Percentiles rank a stretch among this genome's conserved stretches.
phyloP scores from a whole-genome alignment of 1,284 basidiomycete genomes.

The Pascua sp. region DNA sequence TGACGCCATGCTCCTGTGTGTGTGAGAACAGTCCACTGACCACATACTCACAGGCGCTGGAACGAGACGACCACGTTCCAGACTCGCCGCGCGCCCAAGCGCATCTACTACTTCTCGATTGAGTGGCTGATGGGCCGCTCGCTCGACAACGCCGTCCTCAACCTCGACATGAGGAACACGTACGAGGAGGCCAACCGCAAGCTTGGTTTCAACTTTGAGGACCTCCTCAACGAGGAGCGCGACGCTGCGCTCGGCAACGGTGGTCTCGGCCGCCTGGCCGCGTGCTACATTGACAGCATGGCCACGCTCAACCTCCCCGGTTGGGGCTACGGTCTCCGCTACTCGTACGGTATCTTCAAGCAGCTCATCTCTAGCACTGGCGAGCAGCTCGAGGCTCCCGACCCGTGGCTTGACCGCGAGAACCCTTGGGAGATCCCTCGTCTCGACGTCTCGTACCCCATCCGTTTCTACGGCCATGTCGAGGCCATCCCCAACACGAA shows the following conservation, averaged over 20 bases:
- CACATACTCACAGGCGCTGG: constrained; percentile 35
- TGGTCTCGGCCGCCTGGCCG: constrained; percentile 81
- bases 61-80: constrained; percentile 49
- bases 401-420: constrained; percentile 84
- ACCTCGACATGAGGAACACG: constrained; percentile 72
- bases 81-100: constrained; percentile 45
- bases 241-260: constrained; percentile 83
- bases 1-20: not conserved
- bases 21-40: constrained; percentile 1
- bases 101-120: constrained; percentile 76
- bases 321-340: constrained; percentile 81
- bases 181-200: constrained; percentile 65
- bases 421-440: constrained; percentile 81
- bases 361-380: constrained; percentile 72
- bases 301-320: constrained; percentile 76
- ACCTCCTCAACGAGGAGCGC: constrained; percentile 77
- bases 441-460: constrained; percentile 64
- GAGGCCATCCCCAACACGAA: constrained; percentile 63
- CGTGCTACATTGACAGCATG: constrained; percentile 65
- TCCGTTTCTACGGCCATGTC: constrained; percentile 81
- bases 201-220: constrained; percentile 76
- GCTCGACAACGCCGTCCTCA: constrained; percentile 83
- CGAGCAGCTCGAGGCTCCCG: constrained; percentile 82
- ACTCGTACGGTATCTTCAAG: constrained; percentile 92
- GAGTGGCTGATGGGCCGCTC: constrained; percentile 77